These are phyloP conservation scores for Rhizomucor miehei DNA, from an alignment of 371 early-diverging fungal genomes.

Conservation along the genomic window DNA sequence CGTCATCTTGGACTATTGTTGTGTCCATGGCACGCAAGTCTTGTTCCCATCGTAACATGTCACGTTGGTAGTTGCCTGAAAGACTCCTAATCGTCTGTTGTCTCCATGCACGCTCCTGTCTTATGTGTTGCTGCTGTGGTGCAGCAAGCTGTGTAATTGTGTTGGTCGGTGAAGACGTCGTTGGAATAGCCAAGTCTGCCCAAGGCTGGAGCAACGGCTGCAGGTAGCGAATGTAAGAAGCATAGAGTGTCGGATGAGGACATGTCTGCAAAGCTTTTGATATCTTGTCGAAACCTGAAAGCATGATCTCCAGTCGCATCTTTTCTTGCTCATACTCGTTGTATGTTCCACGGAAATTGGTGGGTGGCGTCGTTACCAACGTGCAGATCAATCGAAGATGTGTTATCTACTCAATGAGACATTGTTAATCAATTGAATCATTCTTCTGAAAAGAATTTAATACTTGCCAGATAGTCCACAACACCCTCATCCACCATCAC, in stretches of 20 bases:
- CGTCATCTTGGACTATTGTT: too few relatives aligned
- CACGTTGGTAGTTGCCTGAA: too few relatives aligned
- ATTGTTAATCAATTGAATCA: background rate
- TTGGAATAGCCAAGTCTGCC: conserved; percentile 24
- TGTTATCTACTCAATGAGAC: conserved; percentile 36
- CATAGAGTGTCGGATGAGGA: conserved; percentile 61
- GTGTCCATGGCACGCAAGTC: too few relatives aligned
- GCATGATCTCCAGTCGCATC: conserved; percentile 45
- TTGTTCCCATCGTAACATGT: too few relatives aligned
- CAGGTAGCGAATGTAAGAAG: conserved; percentile 38
- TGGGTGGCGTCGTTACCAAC: conserved; percentile 40
- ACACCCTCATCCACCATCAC: conserved; percentile 57
- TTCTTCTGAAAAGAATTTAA: background rate
- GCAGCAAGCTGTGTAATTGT: background rate
- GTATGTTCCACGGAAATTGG: conserved; percentile 29
- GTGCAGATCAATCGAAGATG: conserved; percentile 46
- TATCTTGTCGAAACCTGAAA: conserved; percentile 51
- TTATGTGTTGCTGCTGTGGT: background rate
- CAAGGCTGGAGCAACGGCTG: conserved; percentile 41
- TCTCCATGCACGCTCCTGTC: too few relatives aligned
- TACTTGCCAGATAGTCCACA: conserved; percentile 44
- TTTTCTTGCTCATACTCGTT: conserved; percentile 44
- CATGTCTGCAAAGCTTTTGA: conserved; percentile 48
- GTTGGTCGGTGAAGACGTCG: background rate
- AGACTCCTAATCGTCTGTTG: too few relatives aligned